A percentile compares a stretch with the other conserved stretches of the same genome.
Conservation (phyloP, 768 basidiomycete species). For the Panaeolus cyanescens region DNA sequence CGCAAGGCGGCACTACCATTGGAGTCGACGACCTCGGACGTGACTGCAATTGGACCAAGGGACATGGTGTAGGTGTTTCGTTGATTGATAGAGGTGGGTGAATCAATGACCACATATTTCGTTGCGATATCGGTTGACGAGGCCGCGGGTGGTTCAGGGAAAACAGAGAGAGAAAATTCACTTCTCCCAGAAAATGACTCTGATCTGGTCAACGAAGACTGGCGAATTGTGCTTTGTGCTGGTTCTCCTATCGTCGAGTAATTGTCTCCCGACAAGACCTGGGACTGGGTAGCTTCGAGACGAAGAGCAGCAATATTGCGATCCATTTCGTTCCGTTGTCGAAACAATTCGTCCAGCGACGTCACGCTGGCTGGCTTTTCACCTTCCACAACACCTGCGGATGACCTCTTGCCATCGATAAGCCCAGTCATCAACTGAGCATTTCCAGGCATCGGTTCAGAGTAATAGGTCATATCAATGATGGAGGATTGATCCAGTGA, state of each 20-base stretch:
- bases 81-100: neutral
- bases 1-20: neutral
- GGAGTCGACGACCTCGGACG: neutral
- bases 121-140: conserved; percentile 4
- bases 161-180: conserved; percentile 73
- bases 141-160: conserved; percentile 60
- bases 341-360: conserved; percentile 54
- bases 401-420: neutral
- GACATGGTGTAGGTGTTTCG: neutral
- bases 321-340: conserved; percentile 66
- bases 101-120: conserved; percentile 1
- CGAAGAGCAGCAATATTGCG: conserved; percentile 61
- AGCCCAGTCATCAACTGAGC: neutral
- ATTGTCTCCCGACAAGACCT: neutral
- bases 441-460: neutral
- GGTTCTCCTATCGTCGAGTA: neutral
- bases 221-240: conserved; percentile 18
- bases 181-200: conserved; percentile 39
- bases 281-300: conserved; percentile 33
- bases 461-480: neutral
- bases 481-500: neutral
- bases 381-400: neutral
- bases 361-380: conserved; percentile 25
- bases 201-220: conserved; percentile 18
- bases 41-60: neutral